phyloP scores from a whole-genome alignment of 164 flowering plant species.

The Vitis rotundifolia region DNA sequence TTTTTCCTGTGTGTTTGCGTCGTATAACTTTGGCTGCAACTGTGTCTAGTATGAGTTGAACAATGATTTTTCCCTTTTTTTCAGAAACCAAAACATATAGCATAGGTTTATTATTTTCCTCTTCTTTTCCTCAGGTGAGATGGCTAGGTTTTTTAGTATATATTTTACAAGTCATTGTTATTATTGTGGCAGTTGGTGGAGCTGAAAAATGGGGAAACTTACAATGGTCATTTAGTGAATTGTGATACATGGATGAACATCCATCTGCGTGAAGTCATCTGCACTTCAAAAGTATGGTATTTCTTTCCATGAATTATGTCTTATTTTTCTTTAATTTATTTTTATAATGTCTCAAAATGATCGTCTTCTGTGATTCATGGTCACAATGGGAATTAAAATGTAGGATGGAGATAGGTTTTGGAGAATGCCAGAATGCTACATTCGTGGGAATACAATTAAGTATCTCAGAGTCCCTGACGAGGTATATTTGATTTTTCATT shows the following conservation, averaged over 20 bases:
- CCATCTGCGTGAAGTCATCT: constrained; percentile 97
- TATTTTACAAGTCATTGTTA: no score
- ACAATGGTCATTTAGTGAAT: constrained; percentile 95
- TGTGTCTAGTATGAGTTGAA: no score
- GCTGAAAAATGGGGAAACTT: constrained; percentile 95
- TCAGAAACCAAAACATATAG: no score
- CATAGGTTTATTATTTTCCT: no score
- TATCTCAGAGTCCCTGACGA: constrained; percentile 99
- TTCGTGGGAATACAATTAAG: constrained; percentile 95
- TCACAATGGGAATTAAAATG: constrained; percentile 1
- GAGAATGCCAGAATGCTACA: constrained; percentile 98
- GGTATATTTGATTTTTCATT: constrained; percentile 39
- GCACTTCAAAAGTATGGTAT: constrained; percentile 78
- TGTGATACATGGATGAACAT: constrained; percentile 99
- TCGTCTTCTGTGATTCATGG: background rate
- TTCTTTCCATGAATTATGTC: background rate
- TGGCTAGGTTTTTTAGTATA: no score
- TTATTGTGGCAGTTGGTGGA: constrained; percentile 41
- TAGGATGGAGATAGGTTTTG: constrained; percentile 98
- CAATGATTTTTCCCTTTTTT: no score
- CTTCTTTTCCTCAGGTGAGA: no score
- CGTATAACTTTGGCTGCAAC: no score
- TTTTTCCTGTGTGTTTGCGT: background rate
- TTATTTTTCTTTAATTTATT: background rate
- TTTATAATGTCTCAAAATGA: no score